Evolutionary conservation across 2,329 filamentous ascomycete genomes (phyloP).

Genomic region (Diaporthe citriasiana): DNA sequence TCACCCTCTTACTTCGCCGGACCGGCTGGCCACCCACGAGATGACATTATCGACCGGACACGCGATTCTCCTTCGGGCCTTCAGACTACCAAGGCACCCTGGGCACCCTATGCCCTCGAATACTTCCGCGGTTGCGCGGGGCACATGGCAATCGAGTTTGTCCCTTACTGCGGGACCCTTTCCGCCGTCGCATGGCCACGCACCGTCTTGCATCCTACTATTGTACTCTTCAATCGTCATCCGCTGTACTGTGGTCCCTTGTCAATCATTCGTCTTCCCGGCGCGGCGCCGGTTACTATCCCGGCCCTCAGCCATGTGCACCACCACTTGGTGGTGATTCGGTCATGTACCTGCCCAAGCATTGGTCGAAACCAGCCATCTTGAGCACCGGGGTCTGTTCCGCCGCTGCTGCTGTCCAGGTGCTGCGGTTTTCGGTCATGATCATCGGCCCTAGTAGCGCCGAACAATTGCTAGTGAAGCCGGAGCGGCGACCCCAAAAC

Average conservation of each 20-base stretch:
- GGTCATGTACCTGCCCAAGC: not conserved
- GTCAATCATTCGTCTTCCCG: not conserved
- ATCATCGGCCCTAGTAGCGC: slow-evolving; percentile 34
- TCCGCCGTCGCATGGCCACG: slow-evolving; percentile 32
- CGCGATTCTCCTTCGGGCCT: slow-evolving; percentile 24
- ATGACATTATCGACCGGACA: slow-evolving; percentile 27
- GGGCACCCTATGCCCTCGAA: not conserved
- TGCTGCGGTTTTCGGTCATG: slow-evolving; percentile 23
- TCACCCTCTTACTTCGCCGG: slow-evolving; percentile 16
- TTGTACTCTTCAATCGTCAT: not conserved
- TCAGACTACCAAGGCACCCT: not conserved
- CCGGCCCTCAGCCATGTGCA: not conserved
- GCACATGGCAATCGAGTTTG: not conserved
- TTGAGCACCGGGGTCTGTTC: slow-evolving; percentile 28
- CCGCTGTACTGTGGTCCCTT: not conserved
- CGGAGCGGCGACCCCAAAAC: slow-evolving; percentile 11
- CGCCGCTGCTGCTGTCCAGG: slow-evolving; percentile 10
- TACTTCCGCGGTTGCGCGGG: slow-evolving; percentile 1
- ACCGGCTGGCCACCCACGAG: not conserved
- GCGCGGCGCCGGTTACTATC: slow-evolving; percentile 15
- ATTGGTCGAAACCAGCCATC: slow-evolving; percentile 21
- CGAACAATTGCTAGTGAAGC: slow-evolving; percentile 29
- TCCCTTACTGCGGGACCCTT: slow-evolving; percentile 24
- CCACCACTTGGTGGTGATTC: slow-evolving; percentile 7
- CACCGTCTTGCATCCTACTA: slow-evolving; percentile 11